phyloP scores from a whole-genome alignment of 139 green algal genomes.

The Eudorina sp. region DNA sequence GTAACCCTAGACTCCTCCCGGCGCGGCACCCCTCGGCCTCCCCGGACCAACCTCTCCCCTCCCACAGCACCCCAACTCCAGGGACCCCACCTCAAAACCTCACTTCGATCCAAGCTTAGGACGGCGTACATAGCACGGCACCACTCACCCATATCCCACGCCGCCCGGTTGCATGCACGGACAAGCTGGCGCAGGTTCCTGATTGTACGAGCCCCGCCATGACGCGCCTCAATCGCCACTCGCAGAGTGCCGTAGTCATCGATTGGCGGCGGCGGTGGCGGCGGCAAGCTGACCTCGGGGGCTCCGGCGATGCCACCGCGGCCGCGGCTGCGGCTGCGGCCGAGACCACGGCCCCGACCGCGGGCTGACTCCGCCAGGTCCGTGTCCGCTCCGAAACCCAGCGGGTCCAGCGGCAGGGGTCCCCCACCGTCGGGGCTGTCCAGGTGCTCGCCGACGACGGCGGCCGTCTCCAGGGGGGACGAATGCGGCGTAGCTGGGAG shows the following conservation, averaged over 20 bases:
- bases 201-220: background rate
- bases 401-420: background rate
- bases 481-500: background rate
- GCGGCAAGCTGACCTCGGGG: too few relatives aligned
- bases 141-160: too few relatives aligned
- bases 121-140: too few relatives aligned
- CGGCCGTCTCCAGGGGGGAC: background rate
- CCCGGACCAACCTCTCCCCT: too few relatives aligned
- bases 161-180: background rate
- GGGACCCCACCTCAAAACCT: too few relatives aligned
- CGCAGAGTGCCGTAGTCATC: background rate
- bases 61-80: too few relatives aligned
- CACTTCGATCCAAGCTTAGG: too few relatives aligned
- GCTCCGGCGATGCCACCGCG: too few relatives aligned
- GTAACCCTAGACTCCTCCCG: too few relatives aligned
- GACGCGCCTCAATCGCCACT: constrained; percentile 1
- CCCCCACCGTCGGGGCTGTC: too few relatives aligned
- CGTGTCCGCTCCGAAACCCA: constrained; percentile 24
- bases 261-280: background rate
- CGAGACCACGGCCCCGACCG: background rate
- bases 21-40: too few relatives aligned
- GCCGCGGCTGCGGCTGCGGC: background rate
- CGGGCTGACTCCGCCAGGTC: too few relatives aligned
- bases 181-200: background rate
- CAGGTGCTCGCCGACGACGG: background rate